Base-by-base conservation (phyloP, 2,329 filamentous ascomycete species). In the Penicillium rolfsii region DNA sequence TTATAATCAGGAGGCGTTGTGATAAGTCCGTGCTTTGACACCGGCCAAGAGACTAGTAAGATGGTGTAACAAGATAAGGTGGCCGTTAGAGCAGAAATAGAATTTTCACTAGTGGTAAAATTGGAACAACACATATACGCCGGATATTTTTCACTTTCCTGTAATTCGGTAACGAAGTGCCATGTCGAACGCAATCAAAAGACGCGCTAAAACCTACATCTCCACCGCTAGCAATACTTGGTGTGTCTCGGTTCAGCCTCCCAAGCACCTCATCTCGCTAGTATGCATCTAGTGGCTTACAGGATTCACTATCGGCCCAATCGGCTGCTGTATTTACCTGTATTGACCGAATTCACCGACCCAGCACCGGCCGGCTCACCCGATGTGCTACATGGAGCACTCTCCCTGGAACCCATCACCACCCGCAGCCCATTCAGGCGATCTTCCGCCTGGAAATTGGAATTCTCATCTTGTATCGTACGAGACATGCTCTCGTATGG, bases 231-330 rank as follows among this genome's bases (percentile, higher is more conserved):
- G 5, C 19, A 26, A 40, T 22, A 40, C 50, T 38, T 38, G 50
- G 33, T 22, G 5, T 54, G 52, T 55, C 35, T 53, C 52, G 50
- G 50, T 40, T 28, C 35, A 55, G 30, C 11, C 36, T 48, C 50
- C 36, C n/a, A 9, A 19, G 5, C 19, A 55, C 61, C 61, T 58
- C 50, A 53, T 53, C 22, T 53, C 35, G 33, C 30, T 38, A 58
- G 50, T 16, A 12, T 43, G 28, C n/a, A 22, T 49, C 4, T 58
- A 59, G 59, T 35, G 53, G 33, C 33, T 57, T 46, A 26, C 53
- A 58, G 45, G 50, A n/a, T 60, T 60, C 62, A 58, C 54, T 57
- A 59, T 64, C 57, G 56, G 43, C 45, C 59, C 57, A 58, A 58
- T 64, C 41, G 46, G 28, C 26, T 30, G 50, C 14, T 5, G 26